Percentiles rank a stretch among this genome's conserved stretches.
Conservation (phyloP, 2,329 filamentous ascomycete genomes). For the Albophoma yamanashiensis region DNA sequence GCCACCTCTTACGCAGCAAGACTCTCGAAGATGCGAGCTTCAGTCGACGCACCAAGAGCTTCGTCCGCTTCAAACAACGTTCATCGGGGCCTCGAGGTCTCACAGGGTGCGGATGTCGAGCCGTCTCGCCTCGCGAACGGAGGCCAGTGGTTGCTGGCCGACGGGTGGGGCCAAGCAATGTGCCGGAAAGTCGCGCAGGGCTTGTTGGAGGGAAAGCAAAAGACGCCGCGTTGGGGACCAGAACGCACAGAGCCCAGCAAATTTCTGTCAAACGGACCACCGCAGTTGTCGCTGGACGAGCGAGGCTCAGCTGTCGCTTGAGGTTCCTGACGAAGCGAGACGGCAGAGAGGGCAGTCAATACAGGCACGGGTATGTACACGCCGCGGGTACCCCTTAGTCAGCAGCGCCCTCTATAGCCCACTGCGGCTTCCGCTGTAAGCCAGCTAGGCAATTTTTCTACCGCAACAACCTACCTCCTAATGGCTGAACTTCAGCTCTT, state of each 20-base stretch:
- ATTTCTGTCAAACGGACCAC: background rate
- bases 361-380: too few species aligned
- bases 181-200: background rate
- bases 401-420: too few species aligned
- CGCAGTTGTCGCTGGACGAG: background rate
- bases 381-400: too few species aligned
- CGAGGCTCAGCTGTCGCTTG: background rate
- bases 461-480: too few species aligned
- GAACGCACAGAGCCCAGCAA: background rate
- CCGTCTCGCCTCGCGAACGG: background rate
- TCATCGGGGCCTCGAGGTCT: background rate
- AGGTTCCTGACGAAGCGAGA: background rate
- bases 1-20: background rate
- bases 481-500: too few species aligned
- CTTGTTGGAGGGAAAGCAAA: background rate
- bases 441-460: too few species aligned
- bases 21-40: background rate
- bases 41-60: background rate
- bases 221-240: background rate
- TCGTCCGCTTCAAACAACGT: background rate
- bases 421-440: too few species aligned
- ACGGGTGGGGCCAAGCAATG: background rate
- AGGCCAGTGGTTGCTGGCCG: background rate
- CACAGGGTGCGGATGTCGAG: background rate
- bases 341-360: too few species aligned